phyloP scores from a whole-genome alignment of 208 protist species.

The Wallacemonas sp. region DNA sequence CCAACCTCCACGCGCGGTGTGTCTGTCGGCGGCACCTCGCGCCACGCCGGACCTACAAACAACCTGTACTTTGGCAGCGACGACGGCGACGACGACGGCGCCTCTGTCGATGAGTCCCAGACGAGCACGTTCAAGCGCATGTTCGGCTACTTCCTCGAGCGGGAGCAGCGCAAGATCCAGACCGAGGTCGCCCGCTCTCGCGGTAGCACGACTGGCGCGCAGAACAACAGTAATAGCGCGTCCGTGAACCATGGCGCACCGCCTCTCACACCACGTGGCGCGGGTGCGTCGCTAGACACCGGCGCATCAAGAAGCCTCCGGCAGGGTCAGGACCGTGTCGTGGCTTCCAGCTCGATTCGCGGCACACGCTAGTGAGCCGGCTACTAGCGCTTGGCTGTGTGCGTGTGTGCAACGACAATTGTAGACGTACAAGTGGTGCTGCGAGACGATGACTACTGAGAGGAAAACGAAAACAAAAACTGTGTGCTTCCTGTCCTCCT shows the following conservation, averaged over 20 bases:
- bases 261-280: constrained; percentile 12
- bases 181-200: constrained; percentile 50
- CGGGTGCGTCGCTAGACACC: constrained; percentile 2
- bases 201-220: neutral
- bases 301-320: constrained; percentile 21
- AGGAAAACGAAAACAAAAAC: no score
- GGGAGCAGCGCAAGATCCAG: constrained; percentile 58
- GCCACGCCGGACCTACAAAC: constrained; percentile 2
- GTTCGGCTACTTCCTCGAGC: constrained; percentile 68
- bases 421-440: no score
- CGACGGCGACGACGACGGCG: constrained; percentile 21
- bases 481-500: no score
- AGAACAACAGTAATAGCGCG: constrained; percentile 1
- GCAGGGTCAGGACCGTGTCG: constrained; percentile 38
- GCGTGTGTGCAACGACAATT: constrained; percentile 8
- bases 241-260: neutral
- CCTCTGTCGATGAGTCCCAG: constrained; percentile 32
- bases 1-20: neutral
- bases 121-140: constrained; percentile 57
- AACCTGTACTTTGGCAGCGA: constrained; percentile 14
- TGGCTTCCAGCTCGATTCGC: constrained; percentile 49
- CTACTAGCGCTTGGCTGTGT: constrained; percentile 1
- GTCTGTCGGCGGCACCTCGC: neutral
- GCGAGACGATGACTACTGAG: no score
- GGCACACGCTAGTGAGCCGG: constrained; percentile 24